Conservation (phyloP, 441 rosid genomes). For the Metrosideros polymorpha region DNA sequence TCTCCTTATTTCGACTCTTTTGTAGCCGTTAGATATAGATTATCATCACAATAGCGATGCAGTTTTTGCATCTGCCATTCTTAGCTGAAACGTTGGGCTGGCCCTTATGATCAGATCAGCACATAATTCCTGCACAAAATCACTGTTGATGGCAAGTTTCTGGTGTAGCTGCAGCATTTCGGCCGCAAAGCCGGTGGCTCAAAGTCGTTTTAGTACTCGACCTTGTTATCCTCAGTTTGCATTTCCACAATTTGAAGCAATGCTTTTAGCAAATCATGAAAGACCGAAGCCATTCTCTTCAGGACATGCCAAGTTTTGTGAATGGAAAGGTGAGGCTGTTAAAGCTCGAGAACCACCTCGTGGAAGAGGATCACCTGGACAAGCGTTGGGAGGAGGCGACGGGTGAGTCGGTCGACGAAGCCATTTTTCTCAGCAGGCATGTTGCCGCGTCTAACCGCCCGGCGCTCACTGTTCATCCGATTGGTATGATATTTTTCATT, state of each 20-base stretch:
- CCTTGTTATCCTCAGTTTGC: neutral
- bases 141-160: neutral
- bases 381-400: slow-evolving; percentile 17
- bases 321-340: slow-evolving; percentile 9
- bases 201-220: neutral
- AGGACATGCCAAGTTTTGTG: slow-evolving; percentile 5
- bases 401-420: slow-evolving; percentile 11
- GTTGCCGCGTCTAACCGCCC: slow-evolving; percentile 13
- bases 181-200: too few relatives aligned
- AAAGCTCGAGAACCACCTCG: slow-evolving; percentile 11
- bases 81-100: neutral
- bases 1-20: neutral
- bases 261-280: neutral
- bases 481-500: neutral
- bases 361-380: slow-evolving; percentile 13
- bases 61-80: neutral
- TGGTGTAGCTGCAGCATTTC: neutral
- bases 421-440: slow-evolving; percentile 18
- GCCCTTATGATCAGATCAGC: neutral
- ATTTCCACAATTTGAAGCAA: neutral
- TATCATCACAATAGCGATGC: neutral
- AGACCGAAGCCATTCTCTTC: neutral
- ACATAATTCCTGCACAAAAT: neutral
- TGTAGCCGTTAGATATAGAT: neutral
- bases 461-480: slow-evolving; percentile 18